Conservation (phyloP, 2,329 filamentous ascomycete species). For the Hymenoscyphus linearis region DNA sequence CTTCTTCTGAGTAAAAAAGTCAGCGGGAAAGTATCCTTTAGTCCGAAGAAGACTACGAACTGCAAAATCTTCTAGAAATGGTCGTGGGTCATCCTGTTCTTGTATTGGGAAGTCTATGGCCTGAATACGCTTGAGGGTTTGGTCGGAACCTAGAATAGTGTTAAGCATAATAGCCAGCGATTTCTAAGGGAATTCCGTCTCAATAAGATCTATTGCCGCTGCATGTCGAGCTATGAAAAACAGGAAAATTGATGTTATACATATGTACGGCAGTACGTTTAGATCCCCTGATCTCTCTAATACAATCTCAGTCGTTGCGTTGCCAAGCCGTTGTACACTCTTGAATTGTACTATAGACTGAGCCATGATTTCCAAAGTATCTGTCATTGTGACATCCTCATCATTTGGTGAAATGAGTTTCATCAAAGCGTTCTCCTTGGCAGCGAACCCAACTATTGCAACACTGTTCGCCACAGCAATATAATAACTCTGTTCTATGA, state of each 20-base stretch:
- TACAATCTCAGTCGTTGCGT: constrained; percentile 20
- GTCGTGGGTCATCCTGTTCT: constrained; percentile 24
- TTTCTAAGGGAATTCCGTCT: constrained; percentile 26
- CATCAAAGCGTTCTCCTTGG: constrained; percentile 28
- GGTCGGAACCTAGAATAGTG: constrained; percentile 7
- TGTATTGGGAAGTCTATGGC: constrained; percentile 19
- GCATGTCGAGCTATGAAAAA: constrained; percentile 18
- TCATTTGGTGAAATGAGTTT: constrained; percentile 15
- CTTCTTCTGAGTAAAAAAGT: constrained; percentile 27
- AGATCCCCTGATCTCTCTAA: constrained; percentile 24
- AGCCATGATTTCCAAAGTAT: neutral
- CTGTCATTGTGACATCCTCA: constrained; percentile 13
- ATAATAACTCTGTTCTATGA: constrained; percentile 46
- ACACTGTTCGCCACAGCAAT: constrained; percentile 46
- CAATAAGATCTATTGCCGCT: constrained; percentile 18
- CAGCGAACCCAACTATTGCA: too few relatives aligned
- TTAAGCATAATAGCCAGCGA: constrained; percentile 16
- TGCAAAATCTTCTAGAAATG: constrained; percentile 30
- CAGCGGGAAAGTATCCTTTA: constrained; percentile 23
- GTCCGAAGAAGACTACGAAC: constrained; percentile 26
- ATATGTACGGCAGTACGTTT: constrained; percentile 28
- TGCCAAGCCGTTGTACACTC: constrained; percentile 20
- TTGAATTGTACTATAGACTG: constrained; percentile 14
- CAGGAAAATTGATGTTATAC: constrained; percentile 28
- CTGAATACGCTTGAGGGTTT: constrained; percentile 15